Conservation (phyloP, 2,329 filamentous ascomycete genomes). For the Fusarium heterosporum region DNA sequence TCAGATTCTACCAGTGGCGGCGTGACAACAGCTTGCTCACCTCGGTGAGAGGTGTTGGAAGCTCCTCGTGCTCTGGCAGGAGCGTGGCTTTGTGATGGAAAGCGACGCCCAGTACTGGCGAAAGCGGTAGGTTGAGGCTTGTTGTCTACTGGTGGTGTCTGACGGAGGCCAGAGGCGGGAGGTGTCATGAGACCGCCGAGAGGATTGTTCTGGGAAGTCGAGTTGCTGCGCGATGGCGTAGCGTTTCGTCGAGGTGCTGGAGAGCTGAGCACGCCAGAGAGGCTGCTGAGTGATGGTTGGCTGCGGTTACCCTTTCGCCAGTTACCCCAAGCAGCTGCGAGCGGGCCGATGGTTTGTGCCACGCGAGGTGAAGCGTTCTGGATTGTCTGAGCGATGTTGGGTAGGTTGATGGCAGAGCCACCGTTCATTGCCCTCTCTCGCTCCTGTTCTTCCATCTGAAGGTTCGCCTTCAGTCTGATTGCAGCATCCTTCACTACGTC, state of each 20-base stretch:
- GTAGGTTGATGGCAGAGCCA: constrained; percentile 73
- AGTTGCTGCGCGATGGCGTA: constrained; percentile 71
- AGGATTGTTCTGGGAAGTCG: constrained; percentile 67
- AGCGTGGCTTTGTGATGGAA: constrained; percentile 58
- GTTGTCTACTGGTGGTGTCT: constrained; percentile 61
- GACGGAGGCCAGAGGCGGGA: constrained; percentile 79
- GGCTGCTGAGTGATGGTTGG: constrained; percentile 61
- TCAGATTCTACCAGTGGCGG: constrained; percentile 55
- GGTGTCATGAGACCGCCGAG: constrained; percentile 88
- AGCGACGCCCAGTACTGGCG: constrained; percentile 68
- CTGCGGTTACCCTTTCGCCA: constrained; percentile 81
- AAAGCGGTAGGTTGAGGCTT: constrained; percentile 70
- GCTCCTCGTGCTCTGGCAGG: constrained; percentile 45
- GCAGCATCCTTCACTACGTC: constrained; percentile 87
- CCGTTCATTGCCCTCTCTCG: constrained; percentile 85
- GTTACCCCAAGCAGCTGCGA: constrained; percentile 94
- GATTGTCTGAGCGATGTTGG: constrained; percentile 81
- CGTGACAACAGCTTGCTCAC: constrained; percentile 44
- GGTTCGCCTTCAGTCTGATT: constrained; percentile 90
- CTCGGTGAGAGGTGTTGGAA: constrained; percentile 49
- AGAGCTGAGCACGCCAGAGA: constrained; percentile 62
- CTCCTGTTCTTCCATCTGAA: constrained; percentile 98
- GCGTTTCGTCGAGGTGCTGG: constrained; percentile 56
- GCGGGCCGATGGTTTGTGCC: constrained; percentile 80
- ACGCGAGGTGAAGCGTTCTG: constrained; percentile 85